These are phyloP conservation scores for Pseudotsuga menziesii DNA, from an alignment of 75 land plant genomes.

Conservation along the genomic window DNA sequence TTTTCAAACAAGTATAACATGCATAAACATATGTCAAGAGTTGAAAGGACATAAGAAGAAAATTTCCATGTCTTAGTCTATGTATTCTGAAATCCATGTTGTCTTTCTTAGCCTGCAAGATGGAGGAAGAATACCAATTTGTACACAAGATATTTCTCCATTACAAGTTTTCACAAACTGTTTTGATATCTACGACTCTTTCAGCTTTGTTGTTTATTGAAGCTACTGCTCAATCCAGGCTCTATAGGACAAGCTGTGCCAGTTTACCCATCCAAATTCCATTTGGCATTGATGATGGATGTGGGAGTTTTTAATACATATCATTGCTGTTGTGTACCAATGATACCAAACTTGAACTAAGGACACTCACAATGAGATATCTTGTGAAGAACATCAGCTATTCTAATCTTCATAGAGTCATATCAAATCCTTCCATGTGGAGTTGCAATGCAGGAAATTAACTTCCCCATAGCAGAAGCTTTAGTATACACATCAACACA, in stretches of 20 bases:
- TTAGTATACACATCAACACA: slow-evolving; percentile 61
- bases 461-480: slow-evolving; percentile 39
- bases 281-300: slow-evolving; percentile 65
- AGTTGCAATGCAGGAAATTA: slow-evolving; percentile 29
- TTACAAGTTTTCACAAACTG: not conserved
- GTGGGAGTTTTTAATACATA: slow-evolving; percentile 63
- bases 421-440: slow-evolving; percentile 61
- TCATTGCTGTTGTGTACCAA: slow-evolving; percentile 44
- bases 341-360: slow-evolving; percentile 28
- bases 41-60: too few relatives aligned
- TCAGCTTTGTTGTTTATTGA: not conserved
- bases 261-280: slow-evolving; percentile 51
- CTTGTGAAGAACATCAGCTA: slow-evolving; percentile 40
- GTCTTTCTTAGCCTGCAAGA: not conserved
- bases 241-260: slow-evolving; percentile 50
- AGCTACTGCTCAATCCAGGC: slow-evolving; percentile 24
- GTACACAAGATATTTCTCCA: not conserved
- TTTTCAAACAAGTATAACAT: too few relatives aligned
- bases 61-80: too few relatives aligned
- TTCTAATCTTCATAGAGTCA: slow-evolving; percentile 40
- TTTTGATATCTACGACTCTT: not conserved
- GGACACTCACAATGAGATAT: slow-evolving; percentile 65
- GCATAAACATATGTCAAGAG: too few relatives aligned
- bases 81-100: too few relatives aligned
- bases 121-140: not conserved